These are phyloP conservation scores for Phialemonium atrogriseum DNA, from an alignment of 2,329 filamentous ascomycete species.

Conservation along the genomic window DNA sequence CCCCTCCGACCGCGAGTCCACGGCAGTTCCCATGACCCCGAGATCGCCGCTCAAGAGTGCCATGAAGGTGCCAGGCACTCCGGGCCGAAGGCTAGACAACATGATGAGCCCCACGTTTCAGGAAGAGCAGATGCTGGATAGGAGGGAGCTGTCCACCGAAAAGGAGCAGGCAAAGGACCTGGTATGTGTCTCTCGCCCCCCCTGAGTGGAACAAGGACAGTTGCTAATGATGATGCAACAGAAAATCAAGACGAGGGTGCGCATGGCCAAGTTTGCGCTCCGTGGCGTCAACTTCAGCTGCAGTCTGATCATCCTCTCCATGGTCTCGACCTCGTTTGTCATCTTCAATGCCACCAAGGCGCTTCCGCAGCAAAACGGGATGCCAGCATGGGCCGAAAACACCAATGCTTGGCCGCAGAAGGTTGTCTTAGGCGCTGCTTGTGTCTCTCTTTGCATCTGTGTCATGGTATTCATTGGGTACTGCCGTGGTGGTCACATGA, in stretches of 20 bases:
- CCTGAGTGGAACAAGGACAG: neutral
- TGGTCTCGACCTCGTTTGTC: conserved; percentile 78
- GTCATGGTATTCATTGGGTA: conserved; percentile 77
- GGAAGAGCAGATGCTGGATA: conserved; percentile 81
- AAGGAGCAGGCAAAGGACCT: conserved; percentile 81
- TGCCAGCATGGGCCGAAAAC: conserved; percentile 74
- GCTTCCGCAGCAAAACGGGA: conserved; percentile 66
- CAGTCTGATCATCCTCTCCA: conserved; percentile 85
- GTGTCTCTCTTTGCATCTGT: conserved; percentile 71
- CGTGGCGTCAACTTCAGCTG: conserved; percentile 95
- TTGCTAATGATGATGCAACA: conserved; percentile 29
- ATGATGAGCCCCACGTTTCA: conserved; percentile 85
- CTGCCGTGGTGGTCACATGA: conserved; percentile 76
- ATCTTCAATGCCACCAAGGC: conserved; percentile 85
- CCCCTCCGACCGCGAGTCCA: conserved; percentile 43
- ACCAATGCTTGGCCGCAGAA: conserved; percentile 88
- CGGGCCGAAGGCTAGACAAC: conserved; percentile 63
- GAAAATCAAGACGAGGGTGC: conserved; percentile 88
- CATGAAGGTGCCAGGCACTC: conserved; percentile 77
- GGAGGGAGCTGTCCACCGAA: conserved; percentile 72
- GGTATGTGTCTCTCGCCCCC: conserved; percentile 47
- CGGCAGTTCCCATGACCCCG: conserved; percentile 58
- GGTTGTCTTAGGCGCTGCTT: conserved; percentile 69
- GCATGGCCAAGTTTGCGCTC: conserved; percentile 91
- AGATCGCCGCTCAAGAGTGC: conserved; percentile 82